Base-by-base conservation (phyloP, 495 filamentous ascomycete genomes). In the Pyronema domesticum region DNA sequence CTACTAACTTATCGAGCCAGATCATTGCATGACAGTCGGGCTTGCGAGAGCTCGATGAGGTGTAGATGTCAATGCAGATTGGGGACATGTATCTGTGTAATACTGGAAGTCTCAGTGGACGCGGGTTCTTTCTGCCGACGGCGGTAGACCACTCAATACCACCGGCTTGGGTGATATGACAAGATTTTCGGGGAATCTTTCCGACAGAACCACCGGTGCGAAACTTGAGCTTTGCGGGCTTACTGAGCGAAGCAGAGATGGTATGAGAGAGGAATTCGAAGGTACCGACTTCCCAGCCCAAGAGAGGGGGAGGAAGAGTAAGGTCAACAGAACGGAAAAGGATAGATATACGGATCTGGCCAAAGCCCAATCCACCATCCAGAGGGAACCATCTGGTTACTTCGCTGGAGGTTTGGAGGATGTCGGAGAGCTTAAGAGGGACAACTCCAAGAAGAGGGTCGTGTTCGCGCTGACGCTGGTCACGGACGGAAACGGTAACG, bases 371-470 rank as follows among this genome's bases (percentile, higher is more conserved):
- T 14, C 74, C 74, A 6, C 71, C 76, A 60, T 77, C 77, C n/a
- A 78, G 71, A 30, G 74, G 73, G 57, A 78, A 77, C 72, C 74
- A 76, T 30, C 73, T 63, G 11, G 72, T 78, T 18, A 84, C 80
- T 67, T 95, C 88, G 33, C 84, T 89, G 60, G 76, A 81, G 0
- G 82, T 93, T 65, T 89, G 80, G 19, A 96, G 73, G 34, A 95
- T 74, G 37, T 95, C 86, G 0, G 84, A 85, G 0, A 96, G 71
- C 65, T 87, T 89, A 53, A 96, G 64, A 1, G 87, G 85, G 3
- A 95, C 82, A 8, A 95, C 82, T 19, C 89, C 89, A 15, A 96
- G 80, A 50, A 96, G 86, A 11, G 89, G 89, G 58, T 96, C 89
- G 58, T 96, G 89, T 68, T 96, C 80, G 40, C 89, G 76, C 61